Percentiles rank a stretch among this genome's conserved stretches.
phyloP scores from a whole-genome alignment of 345 rosid genomes.

The Hypericum perforatum region DNA sequence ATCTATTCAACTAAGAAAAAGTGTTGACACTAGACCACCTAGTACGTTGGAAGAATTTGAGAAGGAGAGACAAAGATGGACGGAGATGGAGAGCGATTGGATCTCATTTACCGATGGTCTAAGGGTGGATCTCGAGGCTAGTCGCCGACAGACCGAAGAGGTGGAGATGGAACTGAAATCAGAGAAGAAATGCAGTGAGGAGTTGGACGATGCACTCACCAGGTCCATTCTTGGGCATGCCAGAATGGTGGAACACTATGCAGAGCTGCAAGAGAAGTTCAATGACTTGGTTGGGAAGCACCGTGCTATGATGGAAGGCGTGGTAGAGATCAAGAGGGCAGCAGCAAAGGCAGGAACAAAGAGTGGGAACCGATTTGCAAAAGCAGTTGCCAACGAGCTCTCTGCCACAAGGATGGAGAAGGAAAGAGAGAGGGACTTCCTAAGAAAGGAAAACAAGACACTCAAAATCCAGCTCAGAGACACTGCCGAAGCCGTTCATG shows the following conservation, averaged over 20 bases:
- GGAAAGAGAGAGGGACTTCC: constrained; percentile 62
- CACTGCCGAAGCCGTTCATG: constrained; percentile 97
- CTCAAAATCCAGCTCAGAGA: constrained; percentile 76
- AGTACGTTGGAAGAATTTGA: constrained; percentile 50
- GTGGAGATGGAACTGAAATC: constrained; percentile 52
- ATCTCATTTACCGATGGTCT: constrained; percentile 82
- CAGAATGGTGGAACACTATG: constrained; percentile 89
- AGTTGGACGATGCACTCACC: constrained; percentile 77
- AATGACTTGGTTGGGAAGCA: constrained; percentile 64
- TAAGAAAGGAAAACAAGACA: constrained; percentile 70
- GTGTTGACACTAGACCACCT: constrained; percentile 27
- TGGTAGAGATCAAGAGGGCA: constrained; percentile 83
- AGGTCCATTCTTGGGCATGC: constrained; percentile 93
- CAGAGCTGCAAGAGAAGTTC: constrained; percentile 80
- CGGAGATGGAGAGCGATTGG: constrained; percentile 98
- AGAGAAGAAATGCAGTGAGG: constrained; percentile 61
- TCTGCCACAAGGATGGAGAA: constrained; percentile 67
- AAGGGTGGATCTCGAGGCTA: constrained; percentile 70
- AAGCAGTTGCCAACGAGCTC: constrained; percentile 63
- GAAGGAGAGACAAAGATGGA: constrained; percentile 72
- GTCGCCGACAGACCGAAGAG: constrained; percentile 63
- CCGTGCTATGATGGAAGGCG: constrained; percentile 65
- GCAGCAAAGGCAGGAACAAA: constrained; percentile 77
- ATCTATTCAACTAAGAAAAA: constrained; percentile 52
- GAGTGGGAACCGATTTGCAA: constrained; percentile 81